A percentile compares a stretch with the other conserved stretches of the same genome.
Conservation (phyloP, 2,329 filamentous ascomycete species). For the Penicillium sp. region DNA sequence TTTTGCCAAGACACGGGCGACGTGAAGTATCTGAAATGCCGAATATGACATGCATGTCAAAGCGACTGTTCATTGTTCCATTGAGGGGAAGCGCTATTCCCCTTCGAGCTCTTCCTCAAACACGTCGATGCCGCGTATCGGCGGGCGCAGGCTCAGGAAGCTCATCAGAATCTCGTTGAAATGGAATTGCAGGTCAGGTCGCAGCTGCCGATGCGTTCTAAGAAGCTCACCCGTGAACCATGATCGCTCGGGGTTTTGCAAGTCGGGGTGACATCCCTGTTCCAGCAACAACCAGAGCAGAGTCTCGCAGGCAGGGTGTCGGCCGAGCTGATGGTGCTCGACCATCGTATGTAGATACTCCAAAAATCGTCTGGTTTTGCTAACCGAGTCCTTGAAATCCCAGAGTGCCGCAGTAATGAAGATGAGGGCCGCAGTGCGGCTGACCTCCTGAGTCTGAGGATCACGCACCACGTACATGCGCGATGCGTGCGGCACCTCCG, state of each 20-base stretch:
- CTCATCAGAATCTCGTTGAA: constrained; percentile 40
- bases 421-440: constrained; percentile 37
- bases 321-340: constrained; percentile 31
- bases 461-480: constrained; percentile 37
- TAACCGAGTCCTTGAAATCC: constrained; percentile 31
- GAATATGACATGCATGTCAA: not conserved
- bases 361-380: constrained; percentile 34
- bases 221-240: constrained; percentile 39
- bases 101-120: constrained; percentile 34
- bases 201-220: constrained; percentile 34
- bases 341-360: constrained; percentile 24
- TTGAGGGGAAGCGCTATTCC: not conserved
- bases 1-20: constrained; percentile 10
- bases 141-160: constrained; percentile 32
- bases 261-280: constrained; percentile 33
- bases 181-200: constrained; percentile 35
- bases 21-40: not conserved
- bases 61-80: not conserved
- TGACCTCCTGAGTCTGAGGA: constrained; percentile 32
- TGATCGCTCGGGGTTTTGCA: constrained; percentile 34
- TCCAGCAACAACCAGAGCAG: constrained; percentile 40
- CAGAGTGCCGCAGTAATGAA: constrained; percentile 38
- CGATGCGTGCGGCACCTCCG: constrained; percentile 33
- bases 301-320: constrained; percentile 37
- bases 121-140: constrained; percentile 30